A percentile compares a stretch with the other conserved stretches of the same genome.
Evolutionary conservation across 129 eudicot genomes (phyloP).

Genomic region (Heracleum sosnowskyi): DNA sequence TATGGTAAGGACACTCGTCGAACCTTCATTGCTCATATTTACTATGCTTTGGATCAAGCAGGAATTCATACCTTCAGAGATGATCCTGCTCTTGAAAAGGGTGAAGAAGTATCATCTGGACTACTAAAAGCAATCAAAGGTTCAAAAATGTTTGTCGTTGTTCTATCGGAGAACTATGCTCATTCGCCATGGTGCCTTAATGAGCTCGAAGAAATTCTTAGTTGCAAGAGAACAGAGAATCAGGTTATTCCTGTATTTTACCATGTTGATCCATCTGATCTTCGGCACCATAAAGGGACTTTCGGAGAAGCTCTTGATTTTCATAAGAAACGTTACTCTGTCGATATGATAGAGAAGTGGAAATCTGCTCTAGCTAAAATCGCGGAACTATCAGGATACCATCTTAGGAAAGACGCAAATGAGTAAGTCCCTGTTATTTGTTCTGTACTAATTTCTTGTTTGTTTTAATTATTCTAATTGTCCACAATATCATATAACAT

Average conservation of each 20-base stretch:
- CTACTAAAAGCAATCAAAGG: slow-evolving; percentile 6
- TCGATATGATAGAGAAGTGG: slow-evolving; percentile 12
- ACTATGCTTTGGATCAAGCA: neutral
- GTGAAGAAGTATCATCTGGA: neutral
- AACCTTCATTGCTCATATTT: too few species aligned
- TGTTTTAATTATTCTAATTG: too few species aligned
- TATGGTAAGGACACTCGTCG: too few species aligned
- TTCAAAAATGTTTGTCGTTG: slow-evolving; percentile 3
- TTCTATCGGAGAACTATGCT: slow-evolving; percentile 14
- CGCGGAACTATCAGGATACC: slow-evolving; percentile 9
- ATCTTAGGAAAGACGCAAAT: neutral
- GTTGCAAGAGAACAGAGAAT: neutral
- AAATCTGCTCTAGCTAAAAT: neutral
- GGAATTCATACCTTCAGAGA: slow-evolving; percentile 15
- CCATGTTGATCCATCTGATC: slow-evolving; percentile 5
- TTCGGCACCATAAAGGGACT: slow-evolving; percentile 2
- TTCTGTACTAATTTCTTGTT: too few species aligned
- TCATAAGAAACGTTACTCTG: neutral
- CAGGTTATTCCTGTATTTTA: slow-evolving; percentile 4
- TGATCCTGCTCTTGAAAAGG: neutral
- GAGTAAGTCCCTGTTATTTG: neutral
- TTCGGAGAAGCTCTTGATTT: slow-evolving; percentile 8
- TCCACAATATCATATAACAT: too few species aligned
- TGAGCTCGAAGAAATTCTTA: slow-evolving; percentile 9
- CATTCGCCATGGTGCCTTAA: slow-evolving; percentile 12